Conservation (phyloP, 305 asterid genomes). For the Solanum hybrid region DNA sequence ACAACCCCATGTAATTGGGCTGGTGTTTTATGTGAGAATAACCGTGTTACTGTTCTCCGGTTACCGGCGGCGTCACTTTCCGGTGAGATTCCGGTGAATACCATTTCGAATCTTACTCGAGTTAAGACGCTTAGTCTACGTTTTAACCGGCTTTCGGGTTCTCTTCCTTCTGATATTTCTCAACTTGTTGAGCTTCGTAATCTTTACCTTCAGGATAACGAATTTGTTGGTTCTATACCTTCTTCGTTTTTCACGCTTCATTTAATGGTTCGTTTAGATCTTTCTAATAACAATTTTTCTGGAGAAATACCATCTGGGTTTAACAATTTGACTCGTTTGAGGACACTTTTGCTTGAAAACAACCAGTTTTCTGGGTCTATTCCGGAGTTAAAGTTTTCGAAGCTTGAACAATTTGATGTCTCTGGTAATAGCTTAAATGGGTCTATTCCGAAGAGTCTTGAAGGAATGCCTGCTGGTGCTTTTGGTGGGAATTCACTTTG, state of each 20-base stretch:
- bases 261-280: slow-evolving; percentile 55
- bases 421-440: slow-evolving; percentile 70
- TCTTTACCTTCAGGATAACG: slow-evolving; percentile 76
- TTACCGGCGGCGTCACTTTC: slow-evolving; percentile 72
- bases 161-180: slow-evolving; percentile 56
- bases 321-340: slow-evolving; percentile 59
- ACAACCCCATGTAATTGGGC: slow-evolving; percentile 67
- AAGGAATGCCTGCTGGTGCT: slow-evolving; percentile 25
- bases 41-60: slow-evolving; percentile 63
- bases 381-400: slow-evolving; percentile 45
- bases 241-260: slow-evolving; percentile 28
- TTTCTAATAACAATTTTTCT: slow-evolving; percentile 58
- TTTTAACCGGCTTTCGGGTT: slow-evolving; percentile 63
- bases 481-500: slow-evolving; percentile 63
- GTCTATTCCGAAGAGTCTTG: slow-evolving; percentile 62
- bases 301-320: slow-evolving; percentile 53
- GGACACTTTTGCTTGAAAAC: slow-evolving; percentile 56
- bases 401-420: slow-evolving; percentile 64
- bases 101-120: slow-evolving; percentile 42
- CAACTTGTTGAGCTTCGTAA: slow-evolving; percentile 51
- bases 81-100: slow-evolving; percentile 43
- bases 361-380: slow-evolving; percentile 54
- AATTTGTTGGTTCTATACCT: slow-evolving; percentile 44
- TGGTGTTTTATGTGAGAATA: slow-evolving; percentile 56
- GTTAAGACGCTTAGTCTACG: slow-evolving; percentile 81